phyloP scores from a whole-genome alignment of 176 grass and related monocot genomes.

The Rhynchospora tenuis region DNA sequence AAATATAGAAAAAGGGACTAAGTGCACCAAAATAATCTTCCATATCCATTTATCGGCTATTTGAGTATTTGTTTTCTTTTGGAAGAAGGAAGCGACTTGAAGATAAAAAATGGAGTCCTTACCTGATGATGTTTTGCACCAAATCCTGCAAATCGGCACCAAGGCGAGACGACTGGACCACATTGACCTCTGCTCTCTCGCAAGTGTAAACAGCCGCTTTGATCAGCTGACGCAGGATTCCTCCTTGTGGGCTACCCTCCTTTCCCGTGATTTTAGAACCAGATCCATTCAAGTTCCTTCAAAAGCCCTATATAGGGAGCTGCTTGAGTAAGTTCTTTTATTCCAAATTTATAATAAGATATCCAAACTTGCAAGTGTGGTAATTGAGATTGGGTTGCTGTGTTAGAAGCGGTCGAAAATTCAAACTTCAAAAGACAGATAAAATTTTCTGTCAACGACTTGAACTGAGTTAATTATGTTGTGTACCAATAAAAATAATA shows the following conservation, averaged over 20 bases:
- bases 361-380: too few relatives aligned
- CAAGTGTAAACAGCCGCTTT: neutral
- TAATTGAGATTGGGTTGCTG: too few relatives aligned
- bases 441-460: too few relatives aligned
- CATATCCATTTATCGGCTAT: too few relatives aligned
- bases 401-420: too few relatives aligned
- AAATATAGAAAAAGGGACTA: too few relatives aligned
- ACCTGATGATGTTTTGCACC: neutral
- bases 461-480: too few relatives aligned
- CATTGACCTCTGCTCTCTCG: neutral
- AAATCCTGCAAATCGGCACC: neutral
- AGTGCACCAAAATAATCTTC: too few relatives aligned
- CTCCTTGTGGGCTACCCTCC: neutral
- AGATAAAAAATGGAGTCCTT: neutral
- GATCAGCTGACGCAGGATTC: neutral
- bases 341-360: neutral
- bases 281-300: neutral
- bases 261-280: neutral
- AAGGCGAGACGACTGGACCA: neutral
- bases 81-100: neutral
- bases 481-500: too few relatives aligned
- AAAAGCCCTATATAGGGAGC: neutral
- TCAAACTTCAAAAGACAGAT: too few relatives aligned
- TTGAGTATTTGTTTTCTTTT: too few relatives aligned
- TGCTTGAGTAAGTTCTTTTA: neutral